phyloP scores from a whole-genome alignment of 148 eudicot species.

The Agrostemma githago region DNA sequence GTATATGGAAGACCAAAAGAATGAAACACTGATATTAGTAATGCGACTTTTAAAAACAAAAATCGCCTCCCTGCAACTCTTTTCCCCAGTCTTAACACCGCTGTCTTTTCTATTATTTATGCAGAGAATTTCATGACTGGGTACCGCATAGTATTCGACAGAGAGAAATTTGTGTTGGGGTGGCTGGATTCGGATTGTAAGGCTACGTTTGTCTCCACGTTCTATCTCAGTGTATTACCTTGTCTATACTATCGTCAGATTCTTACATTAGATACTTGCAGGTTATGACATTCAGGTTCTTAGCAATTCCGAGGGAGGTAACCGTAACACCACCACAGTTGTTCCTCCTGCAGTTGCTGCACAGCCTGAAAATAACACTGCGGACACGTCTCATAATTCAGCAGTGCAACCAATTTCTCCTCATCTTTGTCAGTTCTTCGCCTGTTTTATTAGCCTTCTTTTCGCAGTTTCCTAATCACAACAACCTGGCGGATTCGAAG shows the following conservation, averaged over 20 bases:
- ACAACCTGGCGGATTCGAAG: not conserved
- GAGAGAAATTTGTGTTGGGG: constrained; percentile 69
- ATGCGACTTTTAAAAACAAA: not conserved
- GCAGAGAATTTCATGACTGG: constrained; percentile 96
- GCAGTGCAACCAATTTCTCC: constrained; percentile 11
- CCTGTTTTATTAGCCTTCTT: constrained; percentile 7
- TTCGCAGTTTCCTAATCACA: not conserved
- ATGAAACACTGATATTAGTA: no score
- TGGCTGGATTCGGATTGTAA: constrained; percentile 77
- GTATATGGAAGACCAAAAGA: not conserved
- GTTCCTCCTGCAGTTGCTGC: constrained; percentile 48
- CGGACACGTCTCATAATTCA: constrained; percentile 23
- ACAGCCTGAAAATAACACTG: constrained; percentile 28
- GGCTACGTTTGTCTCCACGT: constrained; percentile 15
- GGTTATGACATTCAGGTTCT: constrained; percentile 50
- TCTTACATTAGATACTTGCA: constrained; percentile 22
- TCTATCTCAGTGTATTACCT: not conserved
- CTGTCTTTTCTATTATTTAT: constrained; percentile 5
- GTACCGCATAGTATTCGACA: constrained; percentile 73
- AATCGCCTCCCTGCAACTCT: not conserved
- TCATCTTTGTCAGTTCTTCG: constrained; percentile 17
- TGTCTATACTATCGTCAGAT: not conserved
- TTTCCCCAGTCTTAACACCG: constrained; percentile 7
- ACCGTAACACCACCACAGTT: constrained; percentile 29
- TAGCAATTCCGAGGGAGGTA: constrained; percentile 25